Evolutionary conservation across 805 yeast species (phyloP).

Genomic region (Candida sonorensis): DNA sequence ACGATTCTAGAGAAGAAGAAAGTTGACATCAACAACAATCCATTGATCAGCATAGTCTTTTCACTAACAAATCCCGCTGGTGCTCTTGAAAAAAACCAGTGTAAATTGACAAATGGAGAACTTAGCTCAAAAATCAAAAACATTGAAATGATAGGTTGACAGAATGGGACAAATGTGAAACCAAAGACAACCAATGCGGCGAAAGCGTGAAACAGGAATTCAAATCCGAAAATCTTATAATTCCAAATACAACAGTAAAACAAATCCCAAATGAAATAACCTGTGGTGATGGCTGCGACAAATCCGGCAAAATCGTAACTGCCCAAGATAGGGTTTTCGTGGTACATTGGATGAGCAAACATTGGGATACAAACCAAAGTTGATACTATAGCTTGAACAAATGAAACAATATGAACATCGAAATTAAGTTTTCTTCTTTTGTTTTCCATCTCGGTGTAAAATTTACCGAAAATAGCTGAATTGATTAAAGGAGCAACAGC

Average conservation of each 20-base stretch:
- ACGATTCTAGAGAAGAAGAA: slow-evolving; percentile 75
- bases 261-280: slow-evolving; percentile 91
- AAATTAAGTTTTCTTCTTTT: slow-evolving; percentile 57
- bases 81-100: slow-evolving; percentile 82
- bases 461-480: slow-evolving; percentile 39
- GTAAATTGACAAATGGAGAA: slow-evolving; percentile 90
- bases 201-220: slow-evolving; percentile 76
- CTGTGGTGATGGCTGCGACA: slow-evolving; percentile 64
- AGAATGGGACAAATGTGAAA: slow-evolving; percentile 60
- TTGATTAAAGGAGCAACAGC: slow-evolving; percentile 46
- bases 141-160: slow-evolving; percentile 75
- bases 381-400: slow-evolving; percentile 73
- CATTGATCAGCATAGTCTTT: slow-evolving; percentile 55
- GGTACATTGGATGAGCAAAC: slow-evolving; percentile 47
- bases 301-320: slow-evolving; percentile 71
- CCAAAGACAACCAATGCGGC: slow-evolving; percentile 74
- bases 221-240: slow-evolving; percentile 66
- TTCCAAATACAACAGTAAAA: slow-evolving; percentile 54
- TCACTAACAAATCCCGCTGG: slow-evolving; percentile 61
- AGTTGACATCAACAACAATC: slow-evolving; percentile 55
- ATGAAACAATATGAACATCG: slow-evolving; percentile 86
- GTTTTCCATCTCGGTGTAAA: slow-evolving; percentile 42
- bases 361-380: slow-evolving; percentile 55
- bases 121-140: slow-evolving; percentile 83
- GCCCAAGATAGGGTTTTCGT: slow-evolving; percentile 52